Base-by-base conservation (phyloP, 73 alveolate genomes). In the Diophrys appendiculata region DNA sequence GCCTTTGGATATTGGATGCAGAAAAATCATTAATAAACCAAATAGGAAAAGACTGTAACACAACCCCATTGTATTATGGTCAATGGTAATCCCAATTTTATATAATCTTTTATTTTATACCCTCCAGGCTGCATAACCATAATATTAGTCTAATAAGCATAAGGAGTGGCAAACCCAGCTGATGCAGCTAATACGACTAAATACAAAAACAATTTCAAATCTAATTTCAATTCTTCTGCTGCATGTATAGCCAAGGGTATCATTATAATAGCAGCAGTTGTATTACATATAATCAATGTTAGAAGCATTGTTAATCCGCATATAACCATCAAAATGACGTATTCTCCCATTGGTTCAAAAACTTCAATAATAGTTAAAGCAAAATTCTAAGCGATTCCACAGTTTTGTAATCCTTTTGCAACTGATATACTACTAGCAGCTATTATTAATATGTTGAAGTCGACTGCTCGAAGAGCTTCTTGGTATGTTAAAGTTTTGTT, bases 191-290 rank as follows among this genome's bases (percentile, higher is more conserved):
- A 23, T 23, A 60, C 25, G 28, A 60, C 71, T 23, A 60, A 27
- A 60, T 60, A 60, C 18, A 60, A 23, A 27, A 60, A 11, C 30
- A 11, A 3, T 3, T 11, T 27, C 11, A 60, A 60, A 23, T 27
- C 11, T 23, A 60, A 3, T 2, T 60, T 31, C 18, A 60, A 31
- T 31, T 60, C 11, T 23, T 60, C 13, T 11, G 71, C 71, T 11
- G 71, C 71, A 3, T 3, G 5, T 13, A 60, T 3, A 31, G 71
- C 71, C 71, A 60, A 31, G 2, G 71, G 71, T 23, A 60, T 27
- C 71, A 60, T 60, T 3, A 60, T 60, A 23, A 60, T 60, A 2
- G 71, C 71, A 23, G 71, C 71, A 3, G 71, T 23, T 27, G 71
- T 60, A 23, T 60, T 60, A 31, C 71, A 60, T 27, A 60, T 60